A percentile compares a stretch with the other conserved stretches of the same genome.
These are phyloP conservation scores for Pseudozyma hubeiensis DNA, from an alignment of 1,284 basidiomycete genomes.

Conservation along the genomic window DNA sequence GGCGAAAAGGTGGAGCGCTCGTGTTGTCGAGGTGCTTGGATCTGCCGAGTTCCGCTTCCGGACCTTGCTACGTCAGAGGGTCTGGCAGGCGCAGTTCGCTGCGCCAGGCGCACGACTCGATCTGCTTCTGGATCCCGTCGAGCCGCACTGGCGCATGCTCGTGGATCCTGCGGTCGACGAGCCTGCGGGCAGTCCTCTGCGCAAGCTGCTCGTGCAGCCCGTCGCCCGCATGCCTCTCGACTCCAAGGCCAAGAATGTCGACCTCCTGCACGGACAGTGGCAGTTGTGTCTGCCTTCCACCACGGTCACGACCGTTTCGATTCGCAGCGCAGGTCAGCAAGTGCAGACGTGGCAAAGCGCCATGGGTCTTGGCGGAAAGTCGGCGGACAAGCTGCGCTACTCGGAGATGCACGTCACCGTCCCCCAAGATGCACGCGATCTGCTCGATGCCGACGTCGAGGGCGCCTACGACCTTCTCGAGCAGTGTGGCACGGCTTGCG, in stretches of 20 bases:
- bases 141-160: conserved; percentile 83
- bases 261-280: conserved; percentile 80
- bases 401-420: conserved; percentile 77
- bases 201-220: conserved; percentile 79
- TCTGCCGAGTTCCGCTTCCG: conserved; percentile 67
- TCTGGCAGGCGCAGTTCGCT: conserved; percentile 85
- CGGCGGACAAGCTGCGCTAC: conserved; percentile 78
- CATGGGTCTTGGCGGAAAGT: conserved; percentile 80
- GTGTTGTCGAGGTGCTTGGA: conserved; percentile 76
- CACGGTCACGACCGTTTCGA: conserved; percentile 74
- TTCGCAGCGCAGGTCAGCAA: conserved; percentile 78
- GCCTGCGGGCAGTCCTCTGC: conserved; percentile 83
- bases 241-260: conserved; percentile 47
- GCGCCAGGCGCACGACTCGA: conserved; percentile 80
- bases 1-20: conserved; percentile 78
- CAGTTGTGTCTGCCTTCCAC: conserved; percentile 81
- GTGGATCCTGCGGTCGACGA: conserved; percentile 77
- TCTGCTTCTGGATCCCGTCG: conserved; percentile 79
- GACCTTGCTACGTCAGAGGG: conserved; percentile 75
- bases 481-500: conserved; percentile 88
- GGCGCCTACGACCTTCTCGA: conserved; percentile 83
- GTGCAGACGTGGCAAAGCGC: conserved; percentile 87
- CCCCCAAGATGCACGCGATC: conserved; percentile 71
- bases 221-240: conserved; percentile 78
- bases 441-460: conserved; percentile 83